These are phyloP conservation scores for Fusarium phyllophilum DNA, from an alignment of 2,329 filamentous ascomycete species.

Conservation along the genomic window DNA sequence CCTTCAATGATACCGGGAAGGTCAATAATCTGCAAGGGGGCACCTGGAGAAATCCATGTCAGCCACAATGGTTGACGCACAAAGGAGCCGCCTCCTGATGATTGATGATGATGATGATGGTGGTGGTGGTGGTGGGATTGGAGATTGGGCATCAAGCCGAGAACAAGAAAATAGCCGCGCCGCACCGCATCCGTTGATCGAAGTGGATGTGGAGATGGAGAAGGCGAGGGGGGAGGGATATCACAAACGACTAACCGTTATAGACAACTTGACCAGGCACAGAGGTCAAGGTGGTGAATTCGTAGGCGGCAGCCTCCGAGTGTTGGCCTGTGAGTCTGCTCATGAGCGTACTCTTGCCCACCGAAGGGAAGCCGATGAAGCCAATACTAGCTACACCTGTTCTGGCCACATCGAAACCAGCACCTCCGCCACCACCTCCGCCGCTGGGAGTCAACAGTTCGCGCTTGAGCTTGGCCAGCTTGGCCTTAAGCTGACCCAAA, in stretches of 20 bases:
- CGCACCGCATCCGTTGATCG: background rate
- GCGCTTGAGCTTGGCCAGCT: slow-evolving; percentile 96
- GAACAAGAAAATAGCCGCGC: slow-evolving; percentile 7
- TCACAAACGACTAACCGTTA: slow-evolving; percentile 69
- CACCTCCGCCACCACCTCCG: slow-evolving; percentile 79
- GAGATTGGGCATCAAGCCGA: slow-evolving; percentile 30
- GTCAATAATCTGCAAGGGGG: slow-evolving; percentile 98
- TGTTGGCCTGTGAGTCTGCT: slow-evolving; percentile 93
- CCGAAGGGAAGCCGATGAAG: slow-evolving; percentile 98
- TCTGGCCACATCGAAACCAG: slow-evolving; percentile 96
- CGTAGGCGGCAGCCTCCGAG: slow-evolving; percentile 96
- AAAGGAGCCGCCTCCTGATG: slow-evolving; percentile 7
- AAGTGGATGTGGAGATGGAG: background rate
- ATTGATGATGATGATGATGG: background rate
- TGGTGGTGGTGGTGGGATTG: slow-evolving; percentile 1
- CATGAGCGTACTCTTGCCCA: slow-evolving; percentile 99
- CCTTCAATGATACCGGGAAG: slow-evolving; percentile 98
- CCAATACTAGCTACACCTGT: slow-evolving; percentile 97
- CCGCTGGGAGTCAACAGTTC: slow-evolving; percentile 89
- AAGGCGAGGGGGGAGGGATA: background rate
- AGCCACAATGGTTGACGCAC: slow-evolving; percentile 29
- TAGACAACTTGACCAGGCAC: slow-evolving; percentile 96
- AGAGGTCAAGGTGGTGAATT: slow-evolving; percentile 98
- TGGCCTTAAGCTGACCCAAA: slow-evolving; percentile 96
- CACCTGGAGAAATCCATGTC: slow-evolving; percentile 59